Base-by-base conservation (phyloP, 2,329 filamentous ascomycete genomes). In the Rachicladosporium sp. region DNA sequence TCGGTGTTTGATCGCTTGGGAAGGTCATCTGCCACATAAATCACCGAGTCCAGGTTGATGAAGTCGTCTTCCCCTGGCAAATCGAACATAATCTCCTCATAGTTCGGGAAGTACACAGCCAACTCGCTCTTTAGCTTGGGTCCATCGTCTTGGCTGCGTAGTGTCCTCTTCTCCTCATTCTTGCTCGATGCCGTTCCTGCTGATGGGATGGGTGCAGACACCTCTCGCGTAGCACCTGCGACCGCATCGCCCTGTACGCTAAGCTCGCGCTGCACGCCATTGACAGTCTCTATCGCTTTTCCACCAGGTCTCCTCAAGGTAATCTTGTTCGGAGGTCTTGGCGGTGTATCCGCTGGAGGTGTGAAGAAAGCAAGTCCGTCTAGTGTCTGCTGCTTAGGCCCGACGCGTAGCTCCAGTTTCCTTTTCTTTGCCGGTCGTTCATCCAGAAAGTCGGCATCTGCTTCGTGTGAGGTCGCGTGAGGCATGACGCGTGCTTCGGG, bases 31-130 rank as follows among this genome's bases (percentile, higher is more conserved):
- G 49, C 53, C 13, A 58, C 45, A 40, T 54, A 58, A 29, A 56
- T 39, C 6, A 44, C 39, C 11, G 50, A 46, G 32, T 51, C 45
- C 33, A 43, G 36, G 5, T 50, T 55, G 30, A 55, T 50, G 50
- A 59, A 72, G 88, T 87, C 80, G 51, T 80, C 70, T 62, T 88
- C 80, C 52, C 81, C 81, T 31, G 79, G 76, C 47, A 85, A 15
- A 80, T 93, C 84, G 46, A 84, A 87, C 63, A 96, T 86, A 49
- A 95, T 76, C 58, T 93, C 85, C 62, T 95, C 88, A 61, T 94
- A 96, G 55, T 93, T 88, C 38, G 83, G 79, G 56, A 96, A 95
- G 64, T 94, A 96, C 35, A 78, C 74, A 30, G 87, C 80, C 45
- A 96, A 71, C 56, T 95, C 88, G 63, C 87, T 95, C 70, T 93